These are phyloP conservation scores for Anthracocystis panici-leucophaei DNA, from an alignment of 1,284 basidiomycete genomes.

Conservation along the genomic window DNA sequence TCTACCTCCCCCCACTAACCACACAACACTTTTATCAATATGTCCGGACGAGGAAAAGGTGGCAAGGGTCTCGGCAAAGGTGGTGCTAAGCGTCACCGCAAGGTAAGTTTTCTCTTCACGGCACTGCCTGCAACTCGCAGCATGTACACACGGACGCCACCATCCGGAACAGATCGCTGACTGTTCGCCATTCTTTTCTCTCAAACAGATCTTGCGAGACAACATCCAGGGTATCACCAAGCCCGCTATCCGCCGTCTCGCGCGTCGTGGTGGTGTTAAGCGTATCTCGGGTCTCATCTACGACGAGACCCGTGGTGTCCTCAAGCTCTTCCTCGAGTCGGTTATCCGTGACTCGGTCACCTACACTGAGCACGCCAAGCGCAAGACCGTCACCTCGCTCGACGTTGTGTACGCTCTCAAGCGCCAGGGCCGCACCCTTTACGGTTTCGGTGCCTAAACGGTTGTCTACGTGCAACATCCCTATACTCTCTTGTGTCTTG, in stretches of 20 bases:
- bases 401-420: slow-evolving; percentile 95
- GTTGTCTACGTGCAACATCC: slow-evolving; percentile 2
- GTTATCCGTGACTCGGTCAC: slow-evolving; percentile 90
- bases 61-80: slow-evolving; percentile 71
- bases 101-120: slow-evolving; percentile 54
- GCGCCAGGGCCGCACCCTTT: slow-evolving; percentile 81
- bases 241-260: slow-evolving; percentile 93
- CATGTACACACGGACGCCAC: background rate
- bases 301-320: slow-evolving; percentile 90
- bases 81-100: slow-evolving; percentile 70
- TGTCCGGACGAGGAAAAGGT: slow-evolving; percentile 69
- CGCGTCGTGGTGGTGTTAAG: slow-evolving; percentile 80
- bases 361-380: slow-evolving; percentile 95
- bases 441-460: slow-evolving; percentile 73
- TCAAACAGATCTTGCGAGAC: slow-evolving; percentile 63
- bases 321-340: slow-evolving; percentile 82
- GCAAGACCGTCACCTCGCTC: slow-evolving; percentile 90
- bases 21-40: slow-evolving; percentile 52
- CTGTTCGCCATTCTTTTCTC: background rate
- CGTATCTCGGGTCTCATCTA: slow-evolving; percentile 86
- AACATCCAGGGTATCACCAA: slow-evolving; percentile 79
- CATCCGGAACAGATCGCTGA: slow-evolving; percentile 17
- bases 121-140: background rate
- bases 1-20: slow-evolving; percentile 24
- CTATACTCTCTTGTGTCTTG: slow-evolving; percentile 18